phyloP scores from a whole-genome alignment of 1,139 yeast species.

The Suhomyces maxii region DNA sequence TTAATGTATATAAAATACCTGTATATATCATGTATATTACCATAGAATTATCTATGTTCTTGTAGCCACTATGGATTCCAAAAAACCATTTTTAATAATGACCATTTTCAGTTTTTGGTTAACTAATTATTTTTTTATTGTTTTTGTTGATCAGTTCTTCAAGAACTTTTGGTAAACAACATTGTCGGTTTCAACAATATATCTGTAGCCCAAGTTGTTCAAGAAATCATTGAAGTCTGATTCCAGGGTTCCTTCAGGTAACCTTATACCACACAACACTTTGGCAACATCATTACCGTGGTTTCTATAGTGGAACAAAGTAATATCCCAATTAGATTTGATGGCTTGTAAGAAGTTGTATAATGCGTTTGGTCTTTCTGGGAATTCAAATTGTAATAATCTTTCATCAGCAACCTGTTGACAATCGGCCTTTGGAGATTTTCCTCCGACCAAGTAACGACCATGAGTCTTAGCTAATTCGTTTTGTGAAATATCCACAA shows the following conservation, averaged over 20 bases:
- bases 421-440: conserved; percentile 42
- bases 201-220: conserved; percentile 70
- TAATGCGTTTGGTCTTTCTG: conserved; percentile 95
- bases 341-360: conserved; percentile 72
- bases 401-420: conserved; percentile 63
- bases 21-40: neutral
- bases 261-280: conserved; percentile 84
- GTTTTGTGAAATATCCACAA: conserved; percentile 82
- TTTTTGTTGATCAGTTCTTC: conserved; percentile 13
- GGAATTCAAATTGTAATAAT: conserved; percentile 85
- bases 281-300: conserved; percentile 95
- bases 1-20: neutral
- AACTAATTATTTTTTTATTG: neutral
- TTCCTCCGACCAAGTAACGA: conserved; percentile 93
- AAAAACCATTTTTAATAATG: too few species aligned
- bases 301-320: conserved; percentile 93
- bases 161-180: conserved; percentile 78
- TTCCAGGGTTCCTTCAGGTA: conserved; percentile 68
- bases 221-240: conserved; percentile 68
- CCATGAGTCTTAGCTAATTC: conserved; percentile 97
- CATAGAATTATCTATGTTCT: neutral
- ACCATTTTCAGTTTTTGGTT: too few species aligned
- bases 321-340: conserved; percentile 83
- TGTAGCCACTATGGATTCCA: too few species aligned
- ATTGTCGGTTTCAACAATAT: conserved; percentile 80